Evolutionary conservation across 1,139 yeast species (phyloP), one percentile per base, ranked within the genome.

Genomic region (Suhomyces maxii): DNA sequence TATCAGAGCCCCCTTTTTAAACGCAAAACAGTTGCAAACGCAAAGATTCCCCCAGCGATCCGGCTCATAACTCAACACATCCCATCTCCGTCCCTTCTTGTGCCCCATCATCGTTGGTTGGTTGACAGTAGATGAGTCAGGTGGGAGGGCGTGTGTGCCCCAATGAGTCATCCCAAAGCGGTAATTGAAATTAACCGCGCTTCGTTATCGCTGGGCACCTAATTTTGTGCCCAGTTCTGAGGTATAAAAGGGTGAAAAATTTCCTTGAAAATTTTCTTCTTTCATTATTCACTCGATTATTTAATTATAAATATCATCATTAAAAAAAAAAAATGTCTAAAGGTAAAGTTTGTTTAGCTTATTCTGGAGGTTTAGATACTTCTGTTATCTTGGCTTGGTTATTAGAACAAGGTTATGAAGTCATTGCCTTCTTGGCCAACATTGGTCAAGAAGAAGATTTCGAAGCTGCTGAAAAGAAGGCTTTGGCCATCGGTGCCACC

Each of bases 381-480:
- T 90, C 97, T 36, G 89, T 95, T 52, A 93, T 93, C 63, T 83
- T 93, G 58, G 99, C 98, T 46, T 93, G 99, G 99, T 83, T 93
- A 69, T 81, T 93, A 59, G 99, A 93, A 71, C 83, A 93, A 76
- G 99, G 97, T 55, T 93, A 91, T 71, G 99, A 93, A 74, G 99
- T 93, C 49, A 85, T 93, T 65, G 97, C 98, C 45, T 93, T 93
- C 78, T 82, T 93, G 82, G 98, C 98, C 65, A 86, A 93, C 73
- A 90, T 91, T 63, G 99, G 98, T 60, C 98, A 91, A 77, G 99
- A 93, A 77, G 99, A 93, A 78, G 99, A 93, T 73, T 93, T 93
- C 61, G 97, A 85, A 54, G 99, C 93, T 52, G 99, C 99, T 53
- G 89, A 89, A 69, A 91, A 83, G 69, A 93, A 93, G 77, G 99